Evolutionary conservation across 345 rosid genomes (phyloP).

Genomic region (Diplotaxis tenuifolia): DNA sequence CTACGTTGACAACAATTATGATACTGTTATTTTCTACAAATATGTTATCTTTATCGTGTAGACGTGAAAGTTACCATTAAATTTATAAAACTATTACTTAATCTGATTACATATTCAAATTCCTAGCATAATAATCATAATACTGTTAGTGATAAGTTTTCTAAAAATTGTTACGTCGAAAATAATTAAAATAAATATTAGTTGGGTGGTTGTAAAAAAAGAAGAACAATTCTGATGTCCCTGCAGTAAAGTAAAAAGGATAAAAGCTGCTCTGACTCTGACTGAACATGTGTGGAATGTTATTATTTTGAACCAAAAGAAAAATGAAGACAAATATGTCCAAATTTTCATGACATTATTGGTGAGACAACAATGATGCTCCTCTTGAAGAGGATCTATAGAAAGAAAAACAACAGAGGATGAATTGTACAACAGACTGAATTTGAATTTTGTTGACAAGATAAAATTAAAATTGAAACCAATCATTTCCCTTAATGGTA

Average conservation of each 20-base stretch:
- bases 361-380: slow-evolving; percentile 11
- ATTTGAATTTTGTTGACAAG: slow-evolving; percentile 12
- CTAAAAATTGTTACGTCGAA: not conserved
- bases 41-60: not conserved
- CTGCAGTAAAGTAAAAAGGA: not conserved
- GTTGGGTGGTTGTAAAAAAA: not conserved
- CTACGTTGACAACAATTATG: not conserved
- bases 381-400: not conserved
- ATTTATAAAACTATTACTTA: not conserved
- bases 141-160: not conserved
- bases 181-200: not conserved
- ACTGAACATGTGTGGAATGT: not conserved
- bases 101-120: not conserved
- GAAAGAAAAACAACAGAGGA: slow-evolving; percentile 2
- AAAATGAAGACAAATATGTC: slow-evolving; percentile 1
- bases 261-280: not conserved
- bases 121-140: not conserved
- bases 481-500: slow-evolving; percentile 42
- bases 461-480: not conserved
- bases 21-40: not conserved
- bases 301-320: not conserved
- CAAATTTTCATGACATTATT: slow-evolving; percentile 9
- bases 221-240: not conserved
- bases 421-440: slow-evolving; percentile 25
- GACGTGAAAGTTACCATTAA: not conserved